Evolutionary conservation across 129 eudicot genomes (phyloP), one percentile per base, ranked within the genome.

Genomic region (Solidago caesia): DNA sequence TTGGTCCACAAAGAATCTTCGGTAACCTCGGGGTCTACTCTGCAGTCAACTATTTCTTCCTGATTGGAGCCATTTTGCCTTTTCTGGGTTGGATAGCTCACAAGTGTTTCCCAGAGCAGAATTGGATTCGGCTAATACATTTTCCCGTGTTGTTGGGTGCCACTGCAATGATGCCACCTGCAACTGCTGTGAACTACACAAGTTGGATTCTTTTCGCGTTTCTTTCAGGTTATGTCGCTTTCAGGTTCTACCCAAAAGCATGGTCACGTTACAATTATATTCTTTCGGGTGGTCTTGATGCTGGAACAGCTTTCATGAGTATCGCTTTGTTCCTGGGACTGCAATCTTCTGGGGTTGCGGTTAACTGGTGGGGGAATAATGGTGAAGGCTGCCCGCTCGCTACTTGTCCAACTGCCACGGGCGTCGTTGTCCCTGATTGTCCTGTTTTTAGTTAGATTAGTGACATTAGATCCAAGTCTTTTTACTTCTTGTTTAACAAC

Each of bases 1-100:
- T 91, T 8, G 97, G 97, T 0, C 96, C 92, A 8, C 85, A 82
- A 65, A 79, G 95, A 44, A 84, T 91, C 43, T 87, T 90, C n/a
- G 96, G 93, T 2, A 60, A 80, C 79, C 86, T 84, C 14, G 93
- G 96, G 2, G 74, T 76, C 21, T 91, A 91, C 88, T 53, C 84
- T 1, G 64, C 72, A 15, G 43, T 88, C 21, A 88, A 86, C 68
- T 84, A 80, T 77, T 91, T 84, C 82, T 91, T 91, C 64, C 62
- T 88, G 9, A 73, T 68, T 2, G 97, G 97, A 2, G 95, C 91
- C 26, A 7, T 86, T 6, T 75, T 84, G 42, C 95, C 97, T 0
- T 4, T 86, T 26, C 60, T 83, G 2, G 88, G 83, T 4, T 88
- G 95, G 95, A 8, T 78, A 1, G 84, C 87, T 2, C 82, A 75